Evolutionary conservation across 805 yeast genomes (phyloP).

Genomic region (Kazachstania viticola): DNA sequence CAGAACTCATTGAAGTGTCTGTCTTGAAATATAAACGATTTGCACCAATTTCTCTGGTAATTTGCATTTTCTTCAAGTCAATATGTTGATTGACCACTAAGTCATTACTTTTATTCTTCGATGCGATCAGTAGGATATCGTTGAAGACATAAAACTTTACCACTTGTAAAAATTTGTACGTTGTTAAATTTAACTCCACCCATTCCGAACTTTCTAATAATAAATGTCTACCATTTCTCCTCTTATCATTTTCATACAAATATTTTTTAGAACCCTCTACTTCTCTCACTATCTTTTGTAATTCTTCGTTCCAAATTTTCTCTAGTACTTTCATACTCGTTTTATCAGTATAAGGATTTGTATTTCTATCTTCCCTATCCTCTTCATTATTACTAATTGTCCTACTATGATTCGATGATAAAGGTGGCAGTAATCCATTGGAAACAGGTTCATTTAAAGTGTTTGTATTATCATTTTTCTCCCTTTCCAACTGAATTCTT

Average conservation of each 20-base stretch:
- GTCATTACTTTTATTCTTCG: constrained; percentile 38
- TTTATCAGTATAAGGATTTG: constrained; percentile 37
- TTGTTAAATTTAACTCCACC: constrained; percentile 77
- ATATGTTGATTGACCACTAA: constrained; percentile 69
- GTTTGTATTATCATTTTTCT: constrained; percentile 3
- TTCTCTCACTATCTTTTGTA: constrained; percentile 58
- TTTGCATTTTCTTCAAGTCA: constrained; percentile 53
- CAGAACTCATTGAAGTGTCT: constrained; percentile 6
- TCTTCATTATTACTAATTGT: constrained; percentile 4
- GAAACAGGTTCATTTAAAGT: background rate
- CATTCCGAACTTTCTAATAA: constrained; percentile 71
- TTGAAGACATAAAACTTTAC: constrained; percentile 68
- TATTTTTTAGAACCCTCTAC: constrained; percentile 66
- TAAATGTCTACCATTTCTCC: constrained; percentile 52
- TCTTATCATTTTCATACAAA: constrained; percentile 2
- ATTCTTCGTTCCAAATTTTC: constrained; percentile 69
- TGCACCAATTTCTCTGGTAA: constrained; percentile 24
- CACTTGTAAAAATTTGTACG: constrained; percentile 68
- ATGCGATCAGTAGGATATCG: constrained; percentile 67
- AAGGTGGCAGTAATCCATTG: constrained; percentile 16
- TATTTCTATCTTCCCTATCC: no score
- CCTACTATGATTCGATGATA: no score
- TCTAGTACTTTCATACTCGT: constrained; percentile 63
- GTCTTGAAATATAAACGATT: constrained; percentile 13
- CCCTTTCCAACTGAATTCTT: constrained; percentile 37